Evolutionary conservation across 768 basidiomycete species (phyloP), one percentile per base, ranked within the genome.

Genomic region (Hericium alpestre): DNA sequence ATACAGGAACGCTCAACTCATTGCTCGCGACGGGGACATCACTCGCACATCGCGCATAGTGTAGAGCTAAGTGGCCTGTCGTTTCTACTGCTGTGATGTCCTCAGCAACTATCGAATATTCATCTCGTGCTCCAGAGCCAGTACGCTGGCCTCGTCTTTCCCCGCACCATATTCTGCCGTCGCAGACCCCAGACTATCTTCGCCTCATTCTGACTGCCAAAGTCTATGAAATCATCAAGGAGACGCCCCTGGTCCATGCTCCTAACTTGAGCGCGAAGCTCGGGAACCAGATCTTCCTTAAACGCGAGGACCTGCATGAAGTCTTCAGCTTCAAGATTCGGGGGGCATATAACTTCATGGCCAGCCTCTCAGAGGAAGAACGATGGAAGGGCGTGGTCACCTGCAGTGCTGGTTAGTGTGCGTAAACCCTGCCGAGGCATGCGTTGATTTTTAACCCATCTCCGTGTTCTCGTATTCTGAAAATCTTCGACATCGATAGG

Each of bases 241-340:
- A 92, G 70, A 96, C 95, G 0, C 95, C 95, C 1, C 80, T 98
- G 41, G 87, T 93, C 18, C 79, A 79, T 53, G 94, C 95, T 27
- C 81, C 84, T 16, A 91, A 90, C 66, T 81, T 99, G 20, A 94
- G 91, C 64, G 72, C 86, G 59, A 84, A 87, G 59, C 76, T 98
- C 1, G 96, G 96, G 1, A 93, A 92, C 67, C 82, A 94, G 63
- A 87, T 99, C 71, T 94, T 87, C 83, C 80, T 99, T 58, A 99
- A 99, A 73, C 83, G 96, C 23, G 96, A 99, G 71, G 96, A 99
- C 66, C 78, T 96, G 2, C 95, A 98, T 49, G 87, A 92, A 65
- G 96, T 99, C 18, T 99, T 99, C 70, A 94, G 91, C 69, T 99
- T 99, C 83, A 99, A 99, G 69, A 93, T 98, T 50, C 79, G 96